Base-by-base conservation (phyloP, 2,329 filamentous ascomycete genomes). In the Pseudogymnoascus sp. region DNA sequence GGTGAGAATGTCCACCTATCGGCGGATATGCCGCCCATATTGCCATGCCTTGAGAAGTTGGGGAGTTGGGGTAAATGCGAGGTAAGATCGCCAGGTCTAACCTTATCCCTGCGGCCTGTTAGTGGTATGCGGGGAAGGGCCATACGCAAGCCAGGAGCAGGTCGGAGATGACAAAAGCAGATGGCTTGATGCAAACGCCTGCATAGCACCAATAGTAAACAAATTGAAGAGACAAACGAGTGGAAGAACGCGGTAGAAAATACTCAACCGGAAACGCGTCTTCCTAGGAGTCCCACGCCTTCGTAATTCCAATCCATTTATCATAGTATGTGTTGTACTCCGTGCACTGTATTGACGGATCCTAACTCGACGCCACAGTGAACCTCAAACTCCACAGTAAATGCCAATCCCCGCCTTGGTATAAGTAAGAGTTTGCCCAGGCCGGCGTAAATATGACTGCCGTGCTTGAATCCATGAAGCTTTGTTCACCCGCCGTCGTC, bases 1-100 rank as follows among this genome's bases (percentile, higher is more conserved):
- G 49, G 4, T 55, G 49, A 55, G 49, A 55, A 55, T 55, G 49
- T 55, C 49, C 49, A 55, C 49, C 49, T 55, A 55, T 55, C 49
- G 49, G 49, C 16, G 49, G 26, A 33, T 55, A 55, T 55, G 49
- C 49, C 49, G 49, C 49, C 49, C 2, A 55, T 55, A 55, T 55
- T 55, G n/a, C 26, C 49, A 55, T 33, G 26, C n/a, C 26, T 33
- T 4, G n/a, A 55, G 26, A 55, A 33, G 49, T 55, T 55, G 45
- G 45, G 26, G 26, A 52, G 45, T 52, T 52, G 49, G 49, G 29
- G 49, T 55, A 55, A 55, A 33, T 19, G 26, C 29, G 49, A 55
- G 49, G 31, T 55, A 55, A 55, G 49, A 55, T 55, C 49, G 49
- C 49, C 49, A 55, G 29, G 26, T 33, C 49, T 55, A 55, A 29